These are phyloP conservation scores for Cyamopsis tetragonoloba DNA, from an alignment of 306 rosid species.

Conservation along the genomic window DNA sequence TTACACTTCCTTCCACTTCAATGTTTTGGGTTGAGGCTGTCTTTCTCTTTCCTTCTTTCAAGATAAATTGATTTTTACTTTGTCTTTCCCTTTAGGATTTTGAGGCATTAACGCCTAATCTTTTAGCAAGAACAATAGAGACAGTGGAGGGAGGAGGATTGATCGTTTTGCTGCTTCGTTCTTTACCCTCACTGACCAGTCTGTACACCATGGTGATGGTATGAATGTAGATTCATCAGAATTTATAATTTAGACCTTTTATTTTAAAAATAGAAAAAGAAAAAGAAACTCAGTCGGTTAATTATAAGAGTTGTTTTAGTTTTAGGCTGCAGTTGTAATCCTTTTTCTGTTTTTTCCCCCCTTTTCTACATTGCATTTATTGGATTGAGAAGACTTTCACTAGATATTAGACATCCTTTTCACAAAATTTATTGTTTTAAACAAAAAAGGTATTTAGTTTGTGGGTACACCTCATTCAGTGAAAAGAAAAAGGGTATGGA, in stretches of 20 bases:
- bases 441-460: neutral
- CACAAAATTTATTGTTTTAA: neutral
- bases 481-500: neutral
- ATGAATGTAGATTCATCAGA: conserved; percentile 27
- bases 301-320: neutral
- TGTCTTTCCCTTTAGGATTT: conserved; percentile 61
- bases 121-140: conserved; percentile 91
- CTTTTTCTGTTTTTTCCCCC: neutral
- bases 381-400: neutral
- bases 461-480: neutral
- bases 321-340: neutral
- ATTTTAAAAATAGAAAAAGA: too few relatives aligned
- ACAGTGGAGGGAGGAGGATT: conserved; percentile 99
- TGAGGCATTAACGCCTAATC: conserved; percentile 92
- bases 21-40: neutral
- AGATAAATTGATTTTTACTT: conserved; percentile 10
- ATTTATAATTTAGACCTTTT: neutral
- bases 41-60: neutral
- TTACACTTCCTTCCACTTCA: neutral
- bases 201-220: conserved; percentile 98
- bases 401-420: neutral
- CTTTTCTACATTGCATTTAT: neutral
- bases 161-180: conserved; percentile 66
- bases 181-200: conserved; percentile 83
- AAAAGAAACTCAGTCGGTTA: neutral